Conservation (phyloP, 1,139 yeast species). For the Taphrina betulina region DNA sequence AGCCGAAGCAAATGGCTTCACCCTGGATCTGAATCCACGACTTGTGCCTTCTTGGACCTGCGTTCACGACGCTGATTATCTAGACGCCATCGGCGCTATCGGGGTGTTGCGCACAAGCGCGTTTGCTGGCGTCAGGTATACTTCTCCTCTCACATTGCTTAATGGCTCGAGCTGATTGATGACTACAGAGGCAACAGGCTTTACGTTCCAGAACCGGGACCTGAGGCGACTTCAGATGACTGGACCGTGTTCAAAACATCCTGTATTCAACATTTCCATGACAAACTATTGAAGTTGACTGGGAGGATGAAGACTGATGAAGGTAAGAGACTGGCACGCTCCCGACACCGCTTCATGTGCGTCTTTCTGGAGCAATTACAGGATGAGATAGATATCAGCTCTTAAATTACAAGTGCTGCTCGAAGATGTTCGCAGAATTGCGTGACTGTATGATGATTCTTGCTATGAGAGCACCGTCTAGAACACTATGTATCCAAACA, state of each 20-base stretch:
- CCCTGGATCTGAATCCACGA: slow-evolving; percentile 18
- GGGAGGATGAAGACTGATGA: slow-evolving; percentile 43
- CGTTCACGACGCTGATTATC: slow-evolving; percentile 47
- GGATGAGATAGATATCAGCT: background rate
- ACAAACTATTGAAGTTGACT: slow-evolving; percentile 43
- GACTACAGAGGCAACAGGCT: slow-evolving; percentile 4
- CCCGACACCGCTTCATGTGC: slow-evolving; percentile 39
- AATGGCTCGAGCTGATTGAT: slow-evolving; percentile 37
- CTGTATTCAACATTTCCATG: slow-evolving; percentile 41
- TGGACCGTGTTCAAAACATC: background rate
- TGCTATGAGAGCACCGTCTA: no score
- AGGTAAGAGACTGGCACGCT: slow-evolving; percentile 41
- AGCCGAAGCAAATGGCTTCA: slow-evolving; percentile 38
- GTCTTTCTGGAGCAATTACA: slow-evolving; percentile 6
- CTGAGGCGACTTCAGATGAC: background rate
- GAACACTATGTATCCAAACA: no score
- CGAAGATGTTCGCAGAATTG: background rate
- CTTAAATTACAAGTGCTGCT: background rate
- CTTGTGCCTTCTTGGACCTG: slow-evolving; percentile 41
- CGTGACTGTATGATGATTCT: background rate
- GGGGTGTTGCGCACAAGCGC: slow-evolving; percentile 46
- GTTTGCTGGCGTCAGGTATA: slow-evolving; percentile 42
- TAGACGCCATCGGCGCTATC: slow-evolving; percentile 47
- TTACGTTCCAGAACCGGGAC: slow-evolving; percentile 1
- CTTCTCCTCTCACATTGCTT: no score